Base-by-base conservation (phyloP, 208 protist genomes). In the Trypanosoma rangeli region DNA sequence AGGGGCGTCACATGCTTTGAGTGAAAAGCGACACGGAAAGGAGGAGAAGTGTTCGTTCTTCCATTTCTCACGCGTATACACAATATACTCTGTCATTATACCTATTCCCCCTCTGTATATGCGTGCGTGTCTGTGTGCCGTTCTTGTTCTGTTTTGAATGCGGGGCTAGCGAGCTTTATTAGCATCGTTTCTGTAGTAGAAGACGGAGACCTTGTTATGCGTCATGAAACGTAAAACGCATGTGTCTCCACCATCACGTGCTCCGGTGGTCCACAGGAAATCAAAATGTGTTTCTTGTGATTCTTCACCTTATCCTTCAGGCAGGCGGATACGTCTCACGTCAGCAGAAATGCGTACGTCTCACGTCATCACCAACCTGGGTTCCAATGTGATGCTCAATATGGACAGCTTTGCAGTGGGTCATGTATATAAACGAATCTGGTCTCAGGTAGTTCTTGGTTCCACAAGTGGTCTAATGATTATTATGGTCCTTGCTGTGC, bases 381-480 rank as follows among this genome's bases (percentile, higher is more conserved):
- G 15, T 46, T 9, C 12, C 42, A 18, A 46, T 20, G 15, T 10
- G 8, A 16, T 46, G 1, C 42, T 3, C 8, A 0, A 53, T 49
- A 26, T 7, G 29, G 39, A 56, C 46, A 12, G 49, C 20, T 3
- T 49, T 26, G 3, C 48, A 26, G n/a, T 3, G 5, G 20, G 0
- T 53, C 24, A 24, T 24, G 46, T 42, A 24, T 87, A 85, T 62
- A 33, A 33, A 12, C 20, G 65, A 12, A 68, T 82, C 59, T 87
- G 84, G 87, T 74, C 73, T 33, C 52, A 80, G 54, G 79, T 90
- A 18, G 62, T 86, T 31, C 53, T 82, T 24, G 80, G 80, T 0
- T 76, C 78, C 31, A 90, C 85, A 12, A 85, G 80, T 9, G 80
- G 74, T 13, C 68, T 93, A 42, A 57, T 89, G 48, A 84, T 89